Conservation (phyloP, 495 filamentous ascomycete species). For the Extremus antarcticus region DNA sequence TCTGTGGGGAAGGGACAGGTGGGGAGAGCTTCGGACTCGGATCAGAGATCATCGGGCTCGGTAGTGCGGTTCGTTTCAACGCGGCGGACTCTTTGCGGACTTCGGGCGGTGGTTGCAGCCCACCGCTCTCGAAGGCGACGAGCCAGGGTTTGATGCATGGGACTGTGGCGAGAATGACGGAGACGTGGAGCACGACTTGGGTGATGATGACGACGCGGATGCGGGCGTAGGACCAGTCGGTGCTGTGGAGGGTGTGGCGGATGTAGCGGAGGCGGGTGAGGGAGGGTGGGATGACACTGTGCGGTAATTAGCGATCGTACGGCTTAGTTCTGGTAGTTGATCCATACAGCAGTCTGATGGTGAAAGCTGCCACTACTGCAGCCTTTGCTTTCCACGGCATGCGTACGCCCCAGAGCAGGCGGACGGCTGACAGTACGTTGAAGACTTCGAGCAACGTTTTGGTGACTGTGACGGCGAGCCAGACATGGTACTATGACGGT, state of each 20-base stretch:
- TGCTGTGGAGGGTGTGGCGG: not conserved
- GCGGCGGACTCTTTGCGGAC: not conserved
- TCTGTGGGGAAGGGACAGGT: not conserved
- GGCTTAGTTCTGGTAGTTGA: not conserved
- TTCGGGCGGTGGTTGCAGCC: not conserved
- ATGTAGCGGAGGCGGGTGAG: not conserved
- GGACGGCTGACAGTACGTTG: conserved; percentile 3
- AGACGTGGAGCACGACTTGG: conserved; percentile 9
- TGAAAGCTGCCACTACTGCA: conserved; percentile 1
- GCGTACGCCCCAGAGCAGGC: conserved; percentile 4
- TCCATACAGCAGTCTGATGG: conserved; percentile 5
- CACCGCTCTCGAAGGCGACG: not conserved
- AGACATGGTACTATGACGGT: conserved; percentile 1
- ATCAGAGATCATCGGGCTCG: not conserved
- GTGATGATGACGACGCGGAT: conserved; percentile 7
- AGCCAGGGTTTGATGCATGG: conserved; percentile 15
- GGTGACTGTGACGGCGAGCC: not conserved
- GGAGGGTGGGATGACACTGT: conserved; percentile 4
- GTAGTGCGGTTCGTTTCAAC: not conserved
- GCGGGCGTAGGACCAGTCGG: conserved; percentile 5
- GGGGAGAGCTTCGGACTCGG: no score
- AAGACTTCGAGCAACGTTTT: conserved; percentile 3
- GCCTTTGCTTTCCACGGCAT: conserved; percentile 6
- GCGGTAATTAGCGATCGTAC: not conserved
- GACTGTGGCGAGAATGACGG: conserved; percentile 13